Evolutionary conservation across 371 early-diverging fungal genomes (phyloP).

Genomic region (Mucor ambiguus): DNA sequence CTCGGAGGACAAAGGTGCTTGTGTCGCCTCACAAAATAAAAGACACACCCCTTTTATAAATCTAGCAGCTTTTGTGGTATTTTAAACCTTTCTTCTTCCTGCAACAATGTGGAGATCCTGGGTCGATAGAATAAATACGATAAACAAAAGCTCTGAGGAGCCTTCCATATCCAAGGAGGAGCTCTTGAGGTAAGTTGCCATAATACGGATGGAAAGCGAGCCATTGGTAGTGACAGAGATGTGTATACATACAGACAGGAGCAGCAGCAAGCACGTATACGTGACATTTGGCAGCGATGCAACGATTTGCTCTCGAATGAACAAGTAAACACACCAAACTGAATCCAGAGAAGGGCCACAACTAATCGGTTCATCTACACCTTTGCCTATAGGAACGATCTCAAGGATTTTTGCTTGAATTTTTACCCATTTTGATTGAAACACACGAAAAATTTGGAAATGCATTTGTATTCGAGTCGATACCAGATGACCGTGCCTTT

Average conservation of each 20-base stretch:
- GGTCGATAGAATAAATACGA: constrained; percentile 52
- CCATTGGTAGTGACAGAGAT: background rate
- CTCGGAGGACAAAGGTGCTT: background rate
- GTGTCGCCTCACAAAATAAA: background rate
- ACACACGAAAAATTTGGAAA: constrained; percentile 30
- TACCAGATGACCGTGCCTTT: constrained; percentile 44
- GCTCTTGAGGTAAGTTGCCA: constrained; percentile 18
- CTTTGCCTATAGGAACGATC: constrained; percentile 31
- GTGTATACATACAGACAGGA: constrained; percentile 30
- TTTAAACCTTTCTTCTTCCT: constrained; percentile 1
- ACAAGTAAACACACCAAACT: constrained; percentile 19
- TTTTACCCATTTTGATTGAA: constrained; percentile 36
- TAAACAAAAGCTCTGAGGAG: constrained; percentile 23
- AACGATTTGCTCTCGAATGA: constrained; percentile 28
- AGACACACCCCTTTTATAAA: background rate
- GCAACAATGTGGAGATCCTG: constrained; percentile 49
- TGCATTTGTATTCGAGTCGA: constrained; percentile 17
- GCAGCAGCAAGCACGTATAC: constrained; percentile 26
- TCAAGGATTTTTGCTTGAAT: constrained; percentile 28
- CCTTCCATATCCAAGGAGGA: constrained; percentile 22
- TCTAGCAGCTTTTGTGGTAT: background rate
- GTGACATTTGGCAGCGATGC: constrained; percentile 28
- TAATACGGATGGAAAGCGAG: background rate
- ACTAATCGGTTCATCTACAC: background rate
- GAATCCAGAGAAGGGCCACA: background rate